Evolutionary conservation across 73 alveolate species (phyloP).

Genomic region (Paramecium caudatum): DNA sequence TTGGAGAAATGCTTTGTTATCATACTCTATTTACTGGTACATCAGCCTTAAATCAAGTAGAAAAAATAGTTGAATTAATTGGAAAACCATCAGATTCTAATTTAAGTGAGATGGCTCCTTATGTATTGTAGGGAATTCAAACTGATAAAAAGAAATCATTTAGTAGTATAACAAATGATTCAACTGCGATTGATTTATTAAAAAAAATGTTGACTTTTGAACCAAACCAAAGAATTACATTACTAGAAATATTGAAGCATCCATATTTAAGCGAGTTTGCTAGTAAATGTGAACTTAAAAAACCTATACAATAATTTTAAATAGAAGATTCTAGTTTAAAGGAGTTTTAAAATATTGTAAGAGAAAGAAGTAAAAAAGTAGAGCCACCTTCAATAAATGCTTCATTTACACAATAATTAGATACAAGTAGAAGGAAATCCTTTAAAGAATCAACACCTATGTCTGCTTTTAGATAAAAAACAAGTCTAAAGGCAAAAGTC

Average conservation of each 20-base stretch:
- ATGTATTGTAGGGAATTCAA: neutral
- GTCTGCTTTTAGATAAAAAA: neutral
- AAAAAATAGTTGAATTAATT: conserved; percentile 57
- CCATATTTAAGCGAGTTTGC: neutral
- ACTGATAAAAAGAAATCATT: conserved; percentile 48
- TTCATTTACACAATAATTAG: conserved; percentile 9
- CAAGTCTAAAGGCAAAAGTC: neutral
- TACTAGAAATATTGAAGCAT: conserved; percentile 38
- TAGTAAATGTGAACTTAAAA: neutral
- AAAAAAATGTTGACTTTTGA: conserved; percentile 26
- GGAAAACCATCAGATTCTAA: conserved; percentile 37
- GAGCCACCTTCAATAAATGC: neutral
- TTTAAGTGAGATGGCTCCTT: conserved; percentile 26
- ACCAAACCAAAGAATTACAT: conserved; percentile 21
- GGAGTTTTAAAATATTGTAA: neutral
- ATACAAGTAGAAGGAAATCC: conserved; percentile 36
- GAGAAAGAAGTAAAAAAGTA: conserved; percentile 23
- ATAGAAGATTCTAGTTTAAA: neutral
- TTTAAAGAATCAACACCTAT: conserved; percentile 37
- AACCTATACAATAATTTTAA: conserved; percentile 9
- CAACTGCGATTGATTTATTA: conserved; percentile 47
- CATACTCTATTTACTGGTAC: conserved; percentile 44
- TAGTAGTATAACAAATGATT: conserved; percentile 3
- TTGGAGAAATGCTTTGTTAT: conserved; percentile 68
- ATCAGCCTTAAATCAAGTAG: conserved; percentile 22